Conservation (phyloP, 768 basidiomycete species). For the Russula sp. region DNA sequence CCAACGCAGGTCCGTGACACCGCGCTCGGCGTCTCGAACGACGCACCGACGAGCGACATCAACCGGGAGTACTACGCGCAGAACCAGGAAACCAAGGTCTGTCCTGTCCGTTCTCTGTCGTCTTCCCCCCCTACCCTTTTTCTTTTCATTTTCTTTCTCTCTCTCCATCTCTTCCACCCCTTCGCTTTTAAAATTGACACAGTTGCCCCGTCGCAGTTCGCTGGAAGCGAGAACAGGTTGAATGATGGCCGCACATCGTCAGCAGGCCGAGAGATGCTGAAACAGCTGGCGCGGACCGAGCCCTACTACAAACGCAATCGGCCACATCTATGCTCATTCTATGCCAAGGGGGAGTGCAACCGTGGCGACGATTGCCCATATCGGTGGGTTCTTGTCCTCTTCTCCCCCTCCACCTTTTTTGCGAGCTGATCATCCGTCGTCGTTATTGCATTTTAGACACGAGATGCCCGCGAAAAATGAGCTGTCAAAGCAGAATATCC, state of each 20-base stretch:
- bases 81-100: conserved; percentile 80
- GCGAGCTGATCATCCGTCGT: background rate
- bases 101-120: conserved; percentile 20
- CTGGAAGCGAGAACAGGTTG: conserved; percentile 59
- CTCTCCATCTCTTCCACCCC: background rate
- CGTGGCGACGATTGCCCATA: conserved; percentile 92
- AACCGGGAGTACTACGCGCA: conserved; percentile 94
- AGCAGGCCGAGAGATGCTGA: conserved; percentile 94
- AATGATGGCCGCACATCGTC: conserved; percentile 56
- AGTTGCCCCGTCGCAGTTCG: conserved; percentile 40
- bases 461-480: conserved; percentile 82
- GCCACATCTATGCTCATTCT: conserved; percentile 93
- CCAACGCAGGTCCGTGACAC: conserved; percentile 98
- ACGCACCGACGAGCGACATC: conserved; percentile 94
- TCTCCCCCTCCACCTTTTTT: background rate
- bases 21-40: conserved; percentile 74
- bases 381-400: conserved; percentile 35
- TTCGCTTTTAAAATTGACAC: background rate
- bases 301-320: conserved; percentile 97
- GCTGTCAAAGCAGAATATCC: conserved; percentile 84
- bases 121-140: too few species aligned
- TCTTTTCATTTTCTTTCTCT: background rate
- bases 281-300: conserved; percentile 88
- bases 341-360: conserved; percentile 89
- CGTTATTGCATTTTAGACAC: conserved; percentile 45